phyloP scores from a whole-genome alignment of 2,329 filamentous ascomycete genomes.

The Clonostachys sp. region DNA sequence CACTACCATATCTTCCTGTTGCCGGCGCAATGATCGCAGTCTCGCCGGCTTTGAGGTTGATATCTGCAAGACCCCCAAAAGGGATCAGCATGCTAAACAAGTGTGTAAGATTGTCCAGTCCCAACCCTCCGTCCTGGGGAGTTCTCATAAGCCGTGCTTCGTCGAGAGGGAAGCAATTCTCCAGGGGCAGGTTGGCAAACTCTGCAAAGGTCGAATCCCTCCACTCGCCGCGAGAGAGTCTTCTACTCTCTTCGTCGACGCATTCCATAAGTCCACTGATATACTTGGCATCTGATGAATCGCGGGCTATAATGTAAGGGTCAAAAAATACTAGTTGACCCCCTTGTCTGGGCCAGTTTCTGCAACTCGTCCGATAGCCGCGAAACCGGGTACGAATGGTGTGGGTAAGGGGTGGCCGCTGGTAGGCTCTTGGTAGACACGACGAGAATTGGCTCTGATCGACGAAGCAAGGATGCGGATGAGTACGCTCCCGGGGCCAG shows the following conservation, averaged over 20 bases:
- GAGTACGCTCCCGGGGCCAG: too few species aligned
- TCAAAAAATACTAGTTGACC: slow-evolving; percentile 27
- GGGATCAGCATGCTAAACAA: slow-evolving; percentile 24
- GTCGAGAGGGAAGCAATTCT: slow-evolving; percentile 23
- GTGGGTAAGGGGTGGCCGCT: too few species aligned
- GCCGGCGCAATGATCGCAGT: slow-evolving; percentile 44
- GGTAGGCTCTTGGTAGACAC: too few species aligned
- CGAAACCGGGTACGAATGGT: too few species aligned
- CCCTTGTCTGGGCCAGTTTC: slow-evolving; percentile 21
- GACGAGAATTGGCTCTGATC: too few species aligned
- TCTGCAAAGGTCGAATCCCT: slow-evolving; percentile 21
- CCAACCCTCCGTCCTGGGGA: slow-evolving; percentile 11
- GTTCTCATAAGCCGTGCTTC: slow-evolving; percentile 12
- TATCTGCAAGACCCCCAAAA: slow-evolving; percentile 35
- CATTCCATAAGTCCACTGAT: slow-evolving; percentile 20
- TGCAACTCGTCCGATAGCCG: slow-evolving; percentile 23
- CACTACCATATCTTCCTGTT: slow-evolving; percentile 42
- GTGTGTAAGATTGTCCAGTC: too few species aligned
- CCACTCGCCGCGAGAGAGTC: slow-evolving; percentile 19
- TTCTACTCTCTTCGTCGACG: slow-evolving; percentile 9
- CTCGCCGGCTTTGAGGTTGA: slow-evolving; percentile 37
- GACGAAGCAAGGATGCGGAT: too few species aligned
- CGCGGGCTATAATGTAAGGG: slow-evolving; percentile 17
- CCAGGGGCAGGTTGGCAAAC: slow-evolving; percentile 20
- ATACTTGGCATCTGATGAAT: slow-evolving; percentile 15